phyloP scores from a whole-genome alignment of 495 filamentous ascomycete genomes.

The Letharia lupina region DNA sequence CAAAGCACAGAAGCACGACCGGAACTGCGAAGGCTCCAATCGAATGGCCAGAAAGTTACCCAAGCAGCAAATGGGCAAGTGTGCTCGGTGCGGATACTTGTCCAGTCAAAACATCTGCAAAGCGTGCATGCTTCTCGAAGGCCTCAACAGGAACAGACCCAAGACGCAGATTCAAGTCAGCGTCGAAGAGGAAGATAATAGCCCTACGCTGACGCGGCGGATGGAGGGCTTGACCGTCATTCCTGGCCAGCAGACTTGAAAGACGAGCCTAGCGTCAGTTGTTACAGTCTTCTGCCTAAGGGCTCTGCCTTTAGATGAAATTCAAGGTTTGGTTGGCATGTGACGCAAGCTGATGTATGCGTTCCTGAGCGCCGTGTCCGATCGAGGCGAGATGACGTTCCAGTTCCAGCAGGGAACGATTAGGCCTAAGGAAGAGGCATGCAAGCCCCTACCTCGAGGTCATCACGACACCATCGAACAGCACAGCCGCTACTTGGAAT shows the following conservation, averaged over 20 bases:
- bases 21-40: constrained; percentile 25
- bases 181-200: constrained; percentile 41
- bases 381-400: not conserved
- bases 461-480: not conserved
- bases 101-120: constrained; percentile 94
- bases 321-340: not conserved
- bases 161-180: constrained; percentile 61
- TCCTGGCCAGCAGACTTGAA: constrained; percentile 4
- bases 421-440: not conserved
- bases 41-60: constrained; percentile 35
- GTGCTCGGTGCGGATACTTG: constrained; percentile 84
- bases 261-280: not conserved
- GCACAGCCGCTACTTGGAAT: not conserved
- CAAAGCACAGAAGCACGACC: constrained; percentile 27
- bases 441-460: not conserved
- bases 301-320: not conserved
- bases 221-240: constrained; percentile 41
- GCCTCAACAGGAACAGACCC: constrained; percentile 82
- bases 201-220: constrained; percentile 45
- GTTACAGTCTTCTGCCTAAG: not conserved
- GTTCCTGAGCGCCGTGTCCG: not conserved
- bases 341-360: not conserved
- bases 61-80: constrained; percentile 72
- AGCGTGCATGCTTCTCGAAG: constrained; percentile 83
- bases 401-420: not conserved